phyloP scores from a whole-genome alignment of 169 alveolate species.

The Eimeria praecox region DNA sequence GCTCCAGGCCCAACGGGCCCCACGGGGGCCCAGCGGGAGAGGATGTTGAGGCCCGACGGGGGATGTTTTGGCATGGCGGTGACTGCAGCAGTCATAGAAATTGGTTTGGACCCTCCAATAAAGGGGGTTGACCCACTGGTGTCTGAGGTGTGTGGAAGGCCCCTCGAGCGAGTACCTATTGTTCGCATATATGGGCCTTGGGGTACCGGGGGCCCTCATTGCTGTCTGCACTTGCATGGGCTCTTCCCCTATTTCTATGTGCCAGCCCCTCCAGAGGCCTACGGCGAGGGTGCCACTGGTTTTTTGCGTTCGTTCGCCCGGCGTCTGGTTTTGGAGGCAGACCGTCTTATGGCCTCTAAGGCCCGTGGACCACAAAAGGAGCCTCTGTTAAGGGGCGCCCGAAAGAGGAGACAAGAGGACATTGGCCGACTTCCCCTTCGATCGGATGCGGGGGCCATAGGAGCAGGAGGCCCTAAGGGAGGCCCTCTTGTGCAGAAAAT shows the following conservation, averaged over 20 bases:
- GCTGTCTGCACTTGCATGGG: slow-evolving; percentile 76
- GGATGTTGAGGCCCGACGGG: background rate
- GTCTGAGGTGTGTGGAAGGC: slow-evolving; percentile 75
- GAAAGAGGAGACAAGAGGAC: background rate
- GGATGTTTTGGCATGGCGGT: slow-evolving; percentile 66
- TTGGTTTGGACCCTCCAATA: slow-evolving; percentile 56
- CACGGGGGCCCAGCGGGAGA: background rate
- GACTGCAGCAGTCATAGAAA: slow-evolving; percentile 62
- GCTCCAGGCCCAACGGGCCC: background rate
- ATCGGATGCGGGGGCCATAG: background rate
- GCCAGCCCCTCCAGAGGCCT: slow-evolving; percentile 78
- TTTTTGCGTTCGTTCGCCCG: slow-evolving; percentile 67
- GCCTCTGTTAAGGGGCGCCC: background rate
- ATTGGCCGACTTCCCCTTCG: background rate
- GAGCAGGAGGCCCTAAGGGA: background rate
- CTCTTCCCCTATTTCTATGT: slow-evolving; percentile 77
- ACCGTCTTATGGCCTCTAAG: slow-evolving; percentile 34
- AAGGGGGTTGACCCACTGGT: slow-evolving; percentile 66
- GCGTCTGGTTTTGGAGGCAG: slow-evolving; percentile 46
- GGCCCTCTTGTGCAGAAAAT: slow-evolving; percentile 51
- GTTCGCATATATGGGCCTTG: slow-evolving; percentile 76
- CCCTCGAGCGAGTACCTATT: slow-evolving; percentile 61
- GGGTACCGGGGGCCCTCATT: slow-evolving; percentile 68
- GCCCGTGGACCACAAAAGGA: background rate
- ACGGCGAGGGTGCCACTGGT: slow-evolving; percentile 42